A percentile compares a stretch with the other conserved stretches of the same genome.
phyloP scores from a whole-genome alignment of 2,329 filamentous ascomycete species.

The Diaporthe sp. region DNA sequence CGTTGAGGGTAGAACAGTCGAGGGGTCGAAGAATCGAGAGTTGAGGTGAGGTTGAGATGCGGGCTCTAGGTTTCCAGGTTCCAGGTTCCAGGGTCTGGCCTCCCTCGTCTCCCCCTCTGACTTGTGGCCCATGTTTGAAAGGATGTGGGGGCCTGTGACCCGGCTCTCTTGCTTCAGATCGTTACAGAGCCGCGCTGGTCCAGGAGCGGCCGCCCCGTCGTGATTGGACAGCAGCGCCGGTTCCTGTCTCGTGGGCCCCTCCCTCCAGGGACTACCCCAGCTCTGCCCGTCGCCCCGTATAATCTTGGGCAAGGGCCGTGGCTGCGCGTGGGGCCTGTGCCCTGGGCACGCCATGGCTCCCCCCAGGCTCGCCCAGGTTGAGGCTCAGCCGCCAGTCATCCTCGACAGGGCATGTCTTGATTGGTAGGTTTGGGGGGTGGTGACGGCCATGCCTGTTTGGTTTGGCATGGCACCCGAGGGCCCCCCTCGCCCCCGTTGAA shows the following conservation, averaged over 20 bases:
- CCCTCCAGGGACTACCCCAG: conserved; percentile 13
- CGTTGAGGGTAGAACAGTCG: not conserved
- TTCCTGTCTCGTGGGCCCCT: conserved; percentile 40
- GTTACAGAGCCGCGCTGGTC: conserved; percentile 42
- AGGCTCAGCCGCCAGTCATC: conserved; percentile 38
- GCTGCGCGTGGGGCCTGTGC: conserved; percentile 5
- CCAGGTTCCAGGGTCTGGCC: conserved; percentile 12
- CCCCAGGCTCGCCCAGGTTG: conserved; percentile 16
- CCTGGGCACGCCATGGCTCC: conserved; percentile 9
- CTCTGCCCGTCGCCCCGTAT: conserved; percentile 6
- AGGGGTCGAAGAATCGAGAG: not conserved
- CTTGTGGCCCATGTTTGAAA: conserved; percentile 36
- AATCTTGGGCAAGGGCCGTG: conserved; percentile 24
- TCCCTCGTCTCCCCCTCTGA: not conserved
- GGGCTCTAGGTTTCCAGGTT: not conserved
- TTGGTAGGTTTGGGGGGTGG: not conserved
- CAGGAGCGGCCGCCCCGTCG: conserved; percentile 6
- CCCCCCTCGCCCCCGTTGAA: conserved; percentile 47
- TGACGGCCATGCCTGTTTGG: conserved; percentile 48
- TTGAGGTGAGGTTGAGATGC: conserved; percentile 6
- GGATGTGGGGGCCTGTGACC: conserved; percentile 33
- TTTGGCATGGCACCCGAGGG: conserved; percentile 48
- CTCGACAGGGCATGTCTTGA: conserved; percentile 21
- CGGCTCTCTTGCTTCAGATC: conserved; percentile 38
- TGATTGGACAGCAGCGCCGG: conserved; percentile 35